Base-by-base conservation (phyloP, 2,329 filamentous ascomycete genomes). In the Nothomitra cinnamomea region DNA sequence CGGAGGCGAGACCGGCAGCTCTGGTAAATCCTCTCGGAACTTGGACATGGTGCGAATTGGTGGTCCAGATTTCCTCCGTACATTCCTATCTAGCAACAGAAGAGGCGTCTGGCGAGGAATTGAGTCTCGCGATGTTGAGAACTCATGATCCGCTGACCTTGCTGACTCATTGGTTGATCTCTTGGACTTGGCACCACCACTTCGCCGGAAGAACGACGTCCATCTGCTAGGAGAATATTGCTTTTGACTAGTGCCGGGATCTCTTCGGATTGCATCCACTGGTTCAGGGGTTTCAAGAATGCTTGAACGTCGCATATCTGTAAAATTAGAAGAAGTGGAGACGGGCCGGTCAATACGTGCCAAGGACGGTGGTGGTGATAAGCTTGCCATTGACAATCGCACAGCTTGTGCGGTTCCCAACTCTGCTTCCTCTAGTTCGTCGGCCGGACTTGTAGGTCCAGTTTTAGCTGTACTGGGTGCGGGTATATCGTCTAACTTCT, bases 21-120 rank as follows among this genome's bases (percentile, higher is more conserved):
- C 90, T 2, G 88, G 89, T 12, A 95, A 74, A 62, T 95, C 88
- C 69, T 96, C 90, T 50, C 85, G 79, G 70, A 96, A 96, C 54
- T 87, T 89, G 38, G 89, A 95, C 67, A 86, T 82, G 2, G 87
- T 92, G 54, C 89, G 80, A 61, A 85, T 83, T 4, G 87, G 83
- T 4, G 82, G 72, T 40, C 72, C 73, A 19, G 75, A 74, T 47
- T 70, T 69, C 54, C 72, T 67, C 55, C 73, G 71, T 1, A 66
- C 62, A 53, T 66, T 65, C 5, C 67, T 64, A 13, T 67, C 63
- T 24, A 54, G 55, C 32, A 66, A 61, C 10, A 66, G 60, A 2
- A 67, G 64, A 17, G 64, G 59, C 53, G 70, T 67, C 55, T 80
- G 71, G 58, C 71, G 73, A 57, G 75, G 73, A 69, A 95, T 90